Evolutionary conservation across 116 monocot genomes (phyloP).

Genomic region (Zostera marina): DNA sequence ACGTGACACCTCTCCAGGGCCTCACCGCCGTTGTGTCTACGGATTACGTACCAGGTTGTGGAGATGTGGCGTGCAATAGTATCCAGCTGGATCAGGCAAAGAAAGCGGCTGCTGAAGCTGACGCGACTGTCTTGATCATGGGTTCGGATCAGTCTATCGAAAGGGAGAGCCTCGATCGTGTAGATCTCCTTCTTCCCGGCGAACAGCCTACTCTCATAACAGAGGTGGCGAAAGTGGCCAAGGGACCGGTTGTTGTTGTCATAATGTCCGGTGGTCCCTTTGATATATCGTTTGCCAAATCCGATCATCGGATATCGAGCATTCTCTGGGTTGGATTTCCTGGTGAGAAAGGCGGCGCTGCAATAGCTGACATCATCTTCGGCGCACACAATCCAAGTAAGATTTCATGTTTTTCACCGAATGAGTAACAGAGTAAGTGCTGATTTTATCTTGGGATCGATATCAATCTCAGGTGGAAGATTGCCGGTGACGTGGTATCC

Average conservation of each 20-base stretch:
- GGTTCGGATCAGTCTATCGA: constrained; percentile 81
- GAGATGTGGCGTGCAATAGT: constrained; percentile 40
- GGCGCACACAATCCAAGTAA: constrained; percentile 80
- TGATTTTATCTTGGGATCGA: no score
- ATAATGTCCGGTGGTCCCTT: constrained; percentile 93
- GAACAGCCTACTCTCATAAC: constrained; percentile 54
- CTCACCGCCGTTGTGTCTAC: constrained; percentile 25
- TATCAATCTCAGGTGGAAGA: constrained; percentile 45
- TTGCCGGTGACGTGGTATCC: constrained; percentile 96
- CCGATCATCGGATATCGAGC: constrained; percentile 27
- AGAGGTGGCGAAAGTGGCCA: constrained; percentile 56
- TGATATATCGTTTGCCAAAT: constrained; percentile 78
- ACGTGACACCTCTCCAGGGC: constrained; percentile 78
- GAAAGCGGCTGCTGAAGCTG: constrained; percentile 45
- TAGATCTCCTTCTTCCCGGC: constrained; percentile 60
- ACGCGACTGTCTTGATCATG: constrained; percentile 65
- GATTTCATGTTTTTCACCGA: not conserved
- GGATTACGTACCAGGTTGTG: constrained; percentile 50
- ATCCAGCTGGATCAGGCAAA: constrained; percentile 59
- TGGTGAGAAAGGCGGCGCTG: constrained; percentile 79
- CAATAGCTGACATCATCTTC: constrained; percentile 68
- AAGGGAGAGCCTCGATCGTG: constrained; percentile 59
- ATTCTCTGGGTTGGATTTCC: constrained; percentile 96
- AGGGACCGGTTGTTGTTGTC: constrained; percentile 76
- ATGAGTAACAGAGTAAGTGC: no score